A percentile compares a stretch with the other conserved stretches of the same genome.
These are phyloP conservation scores for Mycena floridula DNA, from an alignment of 768 basidiomycete species.

Conservation along the genomic window DNA sequence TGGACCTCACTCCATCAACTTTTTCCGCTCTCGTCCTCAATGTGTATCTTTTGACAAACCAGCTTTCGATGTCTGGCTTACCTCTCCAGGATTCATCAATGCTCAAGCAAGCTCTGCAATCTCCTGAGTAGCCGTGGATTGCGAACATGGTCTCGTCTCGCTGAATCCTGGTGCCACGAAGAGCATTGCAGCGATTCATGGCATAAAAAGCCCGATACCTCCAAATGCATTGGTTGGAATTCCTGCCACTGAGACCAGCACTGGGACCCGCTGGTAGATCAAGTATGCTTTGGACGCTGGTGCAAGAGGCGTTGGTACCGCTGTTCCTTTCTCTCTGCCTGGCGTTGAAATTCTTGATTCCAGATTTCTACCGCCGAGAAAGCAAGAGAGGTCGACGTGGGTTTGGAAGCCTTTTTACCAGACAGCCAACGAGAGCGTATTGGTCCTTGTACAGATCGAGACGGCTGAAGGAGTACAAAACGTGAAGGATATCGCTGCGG, in stretches of 20 bases:
- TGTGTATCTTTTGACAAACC: too few species aligned
- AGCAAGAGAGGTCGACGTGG: conserved; percentile 48
- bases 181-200: conserved; percentile 46
- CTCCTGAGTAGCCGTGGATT: conserved; percentile 14
- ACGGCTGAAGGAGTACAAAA: conserved; percentile 82
- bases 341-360: conserved; percentile 36
- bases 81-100: conserved; percentile 48
- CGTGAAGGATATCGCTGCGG: conserved; percentile 49
- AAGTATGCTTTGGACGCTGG: conserved; percentile 67
- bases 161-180: conserved; percentile 46
- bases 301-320: conserved; percentile 51
- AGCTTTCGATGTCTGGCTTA: conserved; percentile 65
- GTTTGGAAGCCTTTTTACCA: too few species aligned
- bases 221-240: conserved; percentile 55
- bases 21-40: too few species aligned
- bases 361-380: conserved; percentile 56
- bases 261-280: conserved; percentile 62
- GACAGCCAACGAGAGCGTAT: conserved; percentile 47
- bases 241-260: conserved; percentile 53
- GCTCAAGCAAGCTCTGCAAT: too few species aligned
- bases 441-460: conserved; percentile 71
- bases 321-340: too few species aligned
- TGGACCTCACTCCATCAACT: too few species aligned
- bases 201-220: conserved; percentile 26
- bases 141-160: neutral